These are phyloP conservation scores for Tricholoma terreum DNA, from an alignment of 768 basidiomycete species.

Conservation along the genomic window DNA sequence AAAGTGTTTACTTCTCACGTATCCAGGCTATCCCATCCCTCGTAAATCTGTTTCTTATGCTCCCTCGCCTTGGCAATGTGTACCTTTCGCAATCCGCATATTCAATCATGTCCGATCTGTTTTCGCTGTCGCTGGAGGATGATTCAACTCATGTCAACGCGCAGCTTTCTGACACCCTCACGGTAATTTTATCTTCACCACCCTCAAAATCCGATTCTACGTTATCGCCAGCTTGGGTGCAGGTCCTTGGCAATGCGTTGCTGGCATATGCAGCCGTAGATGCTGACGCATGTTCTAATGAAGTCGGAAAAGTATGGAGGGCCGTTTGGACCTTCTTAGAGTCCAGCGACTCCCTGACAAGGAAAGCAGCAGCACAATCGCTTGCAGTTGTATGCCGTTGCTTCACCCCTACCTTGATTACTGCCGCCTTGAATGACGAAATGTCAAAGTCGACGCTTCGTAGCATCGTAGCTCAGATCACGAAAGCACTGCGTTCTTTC, in stretches of 20 bases:
- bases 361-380: slow-evolving; percentile 62
- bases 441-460: slow-evolving; percentile 53
- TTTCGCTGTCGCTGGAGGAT: slow-evolving; percentile 52
- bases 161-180: slow-evolving; percentile 60
- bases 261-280: slow-evolving; percentile 56
- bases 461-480: slow-evolving; percentile 59
- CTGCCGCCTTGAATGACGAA: slow-evolving; percentile 46
- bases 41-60: slow-evolving; percentile 66
- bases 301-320: slow-evolving; percentile 70
- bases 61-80: slow-evolving; percentile 84
- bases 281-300: slow-evolving; percentile 45
- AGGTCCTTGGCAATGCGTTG: slow-evolving; percentile 71
- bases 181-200: slow-evolving; percentile 63
- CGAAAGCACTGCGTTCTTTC: slow-evolving; percentile 69
- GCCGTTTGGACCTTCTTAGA: slow-evolving; percentile 76
- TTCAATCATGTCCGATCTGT: slow-evolving; percentile 79
- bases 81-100: slow-evolving; percentile 90
- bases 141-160: slow-evolving; percentile 46
- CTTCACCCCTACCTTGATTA: slow-evolving; percentile 62
- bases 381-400: slow-evolving; percentile 66
- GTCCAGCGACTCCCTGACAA: slow-evolving; percentile 54
- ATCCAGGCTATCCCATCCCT: slow-evolving; percentile 70
- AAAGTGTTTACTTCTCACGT: slow-evolving; percentile 1
- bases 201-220: slow-evolving; percentile 68
- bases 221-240: slow-evolving; percentile 75